Evolutionary conservation across 2,329 filamentous ascomycete species (phyloP), one percentile per base, ranked within the genome.

Genomic region (Geosmithia flava): DNA sequence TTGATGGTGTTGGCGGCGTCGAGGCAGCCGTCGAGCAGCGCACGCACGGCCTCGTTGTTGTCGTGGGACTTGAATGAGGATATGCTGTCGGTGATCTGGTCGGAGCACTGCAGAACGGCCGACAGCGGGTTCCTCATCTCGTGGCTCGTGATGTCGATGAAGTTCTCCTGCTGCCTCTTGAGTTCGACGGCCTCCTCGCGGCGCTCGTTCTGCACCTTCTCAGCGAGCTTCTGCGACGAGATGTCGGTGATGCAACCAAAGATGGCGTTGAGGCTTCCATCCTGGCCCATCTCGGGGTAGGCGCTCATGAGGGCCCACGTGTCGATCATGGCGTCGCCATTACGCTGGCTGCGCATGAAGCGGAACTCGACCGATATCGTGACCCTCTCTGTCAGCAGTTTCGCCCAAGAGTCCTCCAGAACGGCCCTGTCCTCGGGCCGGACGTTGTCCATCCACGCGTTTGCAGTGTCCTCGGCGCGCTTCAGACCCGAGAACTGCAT

Each of bases 161-260:
- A 85, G 53, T 85, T 85, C 55, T 80, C 77, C 54, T 81, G 76
- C 52, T 85, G 80, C 20, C 79, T 72, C 62, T 93, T 93, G 51
- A 89, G 72, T 59, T 91, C 84, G 2, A 90, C 78, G 0, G 87
- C 88, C 60, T 93, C 87, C 57, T 90, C 79, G 57, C 86, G 83
- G 50, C 86, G 80, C 43, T 81, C 75, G 56, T 78, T 87, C 62
- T 94, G 86, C 33, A 88, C 80, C 44, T 83, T 81, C 62, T 94
- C 87, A 1, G 87, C 87, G 72, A 83, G 83, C 61, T 94, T 95
- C 60, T 93, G 86, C 48, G 85, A 78, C 17, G 84, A 88, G 53
- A 95, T 94, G 58, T 94, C 87, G 0, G 87, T 91, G 47, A 94
- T 83, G 58, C 81, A 85, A 47, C 85, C 85, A 55, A 90, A 89